phyloP scores from a whole-genome alignment of 441 rosid genomes.

The Croton setiger region DNA sequence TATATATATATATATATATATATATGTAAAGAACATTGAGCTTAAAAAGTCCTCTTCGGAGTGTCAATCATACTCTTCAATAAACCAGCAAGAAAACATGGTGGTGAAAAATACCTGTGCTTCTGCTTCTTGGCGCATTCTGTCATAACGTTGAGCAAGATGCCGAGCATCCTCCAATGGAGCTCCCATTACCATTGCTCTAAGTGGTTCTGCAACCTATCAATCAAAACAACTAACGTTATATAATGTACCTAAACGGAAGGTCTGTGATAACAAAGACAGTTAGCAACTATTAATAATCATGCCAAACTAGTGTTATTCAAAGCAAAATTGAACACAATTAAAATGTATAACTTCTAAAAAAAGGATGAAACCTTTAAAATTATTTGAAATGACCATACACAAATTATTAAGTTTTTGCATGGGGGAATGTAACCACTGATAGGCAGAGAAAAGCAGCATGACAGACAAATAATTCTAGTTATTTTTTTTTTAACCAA shows the following conservation, averaged over 20 bases:
- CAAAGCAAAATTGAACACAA: neutral
- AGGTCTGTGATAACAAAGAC: neutral
- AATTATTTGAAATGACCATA: neutral
- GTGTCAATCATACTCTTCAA: slow-evolving; percentile 8
- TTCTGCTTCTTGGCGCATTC: slow-evolving; percentile 89
- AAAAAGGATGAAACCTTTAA: neutral
- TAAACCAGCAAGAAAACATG: slow-evolving; percentile 3
- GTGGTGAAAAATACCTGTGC: slow-evolving; percentile 56
- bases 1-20: too few relatives aligned
- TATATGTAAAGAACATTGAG: too few relatives aligned
- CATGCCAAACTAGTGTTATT: neutral
- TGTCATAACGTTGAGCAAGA: slow-evolving; percentile 86
- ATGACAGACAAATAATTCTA: too few relatives aligned
- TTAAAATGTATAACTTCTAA: neutral
- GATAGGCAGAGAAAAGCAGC: neutral
- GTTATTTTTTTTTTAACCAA: too few relatives aligned
- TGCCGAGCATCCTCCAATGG: slow-evolving; percentile 93
- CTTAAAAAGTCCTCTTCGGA: too few relatives aligned
- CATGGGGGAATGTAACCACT: neutral
- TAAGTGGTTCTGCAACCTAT: slow-evolving; percentile 90
- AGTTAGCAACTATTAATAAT: neutral
- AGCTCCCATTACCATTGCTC: slow-evolving; percentile 92
- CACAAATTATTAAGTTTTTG: neutral
- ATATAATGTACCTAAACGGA: slow-evolving; percentile 10
- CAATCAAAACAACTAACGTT: slow-evolving; percentile 25